Conservation (phyloP, 371 early-diverging fungal genomes). For the Thermomucor indicae-seudaticae region DNA sequence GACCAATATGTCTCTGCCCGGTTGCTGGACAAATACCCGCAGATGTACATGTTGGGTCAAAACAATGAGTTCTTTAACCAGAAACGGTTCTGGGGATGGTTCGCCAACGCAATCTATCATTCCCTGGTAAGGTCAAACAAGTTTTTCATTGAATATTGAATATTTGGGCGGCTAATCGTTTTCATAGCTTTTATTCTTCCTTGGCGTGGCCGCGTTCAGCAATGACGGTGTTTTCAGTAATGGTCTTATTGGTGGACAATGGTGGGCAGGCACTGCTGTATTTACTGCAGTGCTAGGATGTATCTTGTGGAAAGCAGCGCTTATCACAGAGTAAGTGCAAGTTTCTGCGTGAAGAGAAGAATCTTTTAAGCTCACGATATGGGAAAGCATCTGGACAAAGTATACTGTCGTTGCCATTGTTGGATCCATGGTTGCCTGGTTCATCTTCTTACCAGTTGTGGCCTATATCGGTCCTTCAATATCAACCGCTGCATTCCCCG, state of each 20-base stretch:
- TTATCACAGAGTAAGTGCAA: slow-evolving; percentile 70
- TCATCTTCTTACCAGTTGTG: slow-evolving; percentile 84
- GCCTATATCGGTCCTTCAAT: slow-evolving; percentile 76
- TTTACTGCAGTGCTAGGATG: slow-evolving; percentile 79
- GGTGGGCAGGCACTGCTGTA: slow-evolving; percentile 74
- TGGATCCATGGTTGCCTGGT: slow-evolving; percentile 88
- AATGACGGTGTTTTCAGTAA: slow-evolving; percentile 57
- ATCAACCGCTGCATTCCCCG: slow-evolving; percentile 57
- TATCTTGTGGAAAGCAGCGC: slow-evolving; percentile 78
- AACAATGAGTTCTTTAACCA: slow-evolving; percentile 89
- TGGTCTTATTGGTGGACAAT: slow-evolving; percentile 73
- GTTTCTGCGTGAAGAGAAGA: not conserved
- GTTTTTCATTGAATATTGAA: not conserved
- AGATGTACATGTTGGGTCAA: slow-evolving; percentile 95
- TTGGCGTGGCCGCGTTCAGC: slow-evolving; percentile 55
- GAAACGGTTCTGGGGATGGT: slow-evolving; percentile 92
- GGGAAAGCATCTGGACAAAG: slow-evolving; percentile 73
- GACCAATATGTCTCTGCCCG: slow-evolving; percentile 91
- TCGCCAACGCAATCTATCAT: slow-evolving; percentile 91
- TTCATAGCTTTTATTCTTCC: slow-evolving; percentile 56
- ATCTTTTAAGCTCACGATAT: not conserved
- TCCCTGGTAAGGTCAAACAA: slow-evolving; percentile 53
- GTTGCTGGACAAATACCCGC: slow-evolving; percentile 93
- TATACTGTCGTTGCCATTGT: slow-evolving; percentile 79
- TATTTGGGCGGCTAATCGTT: not conserved